Conservation (phyloP, 257 asterid genomes). For the Ilex asprella region DNA sequence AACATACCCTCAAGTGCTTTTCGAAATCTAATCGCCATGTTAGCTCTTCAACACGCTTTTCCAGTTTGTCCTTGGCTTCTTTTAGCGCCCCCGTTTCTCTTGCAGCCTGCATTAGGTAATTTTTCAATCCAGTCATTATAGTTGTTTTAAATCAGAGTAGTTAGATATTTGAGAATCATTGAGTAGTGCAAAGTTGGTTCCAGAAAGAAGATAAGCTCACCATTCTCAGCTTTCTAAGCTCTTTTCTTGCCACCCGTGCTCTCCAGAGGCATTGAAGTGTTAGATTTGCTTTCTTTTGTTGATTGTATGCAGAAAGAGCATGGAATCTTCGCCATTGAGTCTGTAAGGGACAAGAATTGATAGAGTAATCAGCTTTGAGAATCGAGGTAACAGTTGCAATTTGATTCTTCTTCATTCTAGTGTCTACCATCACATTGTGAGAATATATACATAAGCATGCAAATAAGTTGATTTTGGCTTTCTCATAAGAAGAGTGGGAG, state of each 20-base stretch:
- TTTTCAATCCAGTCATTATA: constrained; percentile 13
- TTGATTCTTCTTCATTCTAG: neutral
- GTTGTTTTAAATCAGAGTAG: constrained; percentile 8
- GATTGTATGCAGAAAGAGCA: constrained; percentile 46
- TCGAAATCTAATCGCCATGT: constrained; percentile 88
- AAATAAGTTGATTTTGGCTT: no score
- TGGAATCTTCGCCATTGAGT: constrained; percentile 76
- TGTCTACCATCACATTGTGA: neutral
- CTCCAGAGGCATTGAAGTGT: constrained; percentile 93
- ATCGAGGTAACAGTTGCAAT: neutral
- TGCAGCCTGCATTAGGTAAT: constrained; percentile 58
- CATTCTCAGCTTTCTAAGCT: constrained; percentile 77
- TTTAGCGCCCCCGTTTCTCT: constrained; percentile 91
- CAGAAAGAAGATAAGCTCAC: constrained; percentile 28
- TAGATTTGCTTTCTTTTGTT: constrained; percentile 44
- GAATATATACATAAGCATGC: no score
- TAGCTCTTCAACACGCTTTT: constrained; percentile 88
- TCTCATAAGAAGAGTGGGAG: no score
- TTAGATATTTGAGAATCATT: neutral
- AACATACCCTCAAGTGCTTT: constrained; percentile 71
- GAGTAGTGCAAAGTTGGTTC: neutral
- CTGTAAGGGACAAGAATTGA: constrained; percentile 31
- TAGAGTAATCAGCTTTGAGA: constrained; percentile 7
- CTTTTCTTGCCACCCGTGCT: constrained; percentile 74
- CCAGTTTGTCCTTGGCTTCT: constrained; percentile 95